Conservation (phyloP, 148 eudicot genomes). For the Oxyria digyna region DNA sequence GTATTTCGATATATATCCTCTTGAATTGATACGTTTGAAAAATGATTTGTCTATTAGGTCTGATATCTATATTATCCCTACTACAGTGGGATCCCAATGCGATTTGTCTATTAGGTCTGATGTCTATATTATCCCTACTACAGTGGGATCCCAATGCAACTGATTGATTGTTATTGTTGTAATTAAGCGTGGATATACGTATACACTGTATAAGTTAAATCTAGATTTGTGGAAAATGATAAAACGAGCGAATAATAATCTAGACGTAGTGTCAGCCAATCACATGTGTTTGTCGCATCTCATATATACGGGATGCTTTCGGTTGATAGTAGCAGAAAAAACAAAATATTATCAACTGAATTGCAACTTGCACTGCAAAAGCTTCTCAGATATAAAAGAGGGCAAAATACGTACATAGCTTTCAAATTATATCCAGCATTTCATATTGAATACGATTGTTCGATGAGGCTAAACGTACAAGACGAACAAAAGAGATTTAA, state of each 20-base stretch:
- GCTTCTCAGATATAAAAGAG: not conserved
- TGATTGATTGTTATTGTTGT: too few relatives aligned
- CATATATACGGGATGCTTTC: not conserved
- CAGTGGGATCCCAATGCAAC: too few relatives aligned
- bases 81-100: too few relatives aligned
- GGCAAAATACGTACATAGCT: not conserved
- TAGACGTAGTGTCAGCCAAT: not conserved
- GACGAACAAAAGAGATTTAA: conserved; percentile 1
- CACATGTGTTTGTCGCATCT: conserved; percentile 1
- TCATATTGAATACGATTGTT: not conserved
- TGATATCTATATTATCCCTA: too few relatives aligned
- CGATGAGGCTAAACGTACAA: not conserved
- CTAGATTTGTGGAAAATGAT: not conserved
- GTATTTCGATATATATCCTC: too few relatives aligned
- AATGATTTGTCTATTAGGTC: too few relatives aligned
- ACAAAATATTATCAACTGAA: not conserved
- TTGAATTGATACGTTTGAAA: too few relatives aligned
- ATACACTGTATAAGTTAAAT: too few relatives aligned
- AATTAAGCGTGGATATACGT: too few relatives aligned
- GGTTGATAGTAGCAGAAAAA: not conserved
- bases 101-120: too few relatives aligned
- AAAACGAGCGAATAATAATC: not conserved
- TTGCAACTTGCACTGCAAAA: not conserved
- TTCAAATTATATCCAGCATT: not conserved
- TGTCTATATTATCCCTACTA: too few relatives aligned